Percentiles rank a stretch among this genome's conserved stretches.
Evolutionary conservation across 352 stramenopile genomes (phyloP).

Genomic region (Phytophthora citrophthora): DNA sequence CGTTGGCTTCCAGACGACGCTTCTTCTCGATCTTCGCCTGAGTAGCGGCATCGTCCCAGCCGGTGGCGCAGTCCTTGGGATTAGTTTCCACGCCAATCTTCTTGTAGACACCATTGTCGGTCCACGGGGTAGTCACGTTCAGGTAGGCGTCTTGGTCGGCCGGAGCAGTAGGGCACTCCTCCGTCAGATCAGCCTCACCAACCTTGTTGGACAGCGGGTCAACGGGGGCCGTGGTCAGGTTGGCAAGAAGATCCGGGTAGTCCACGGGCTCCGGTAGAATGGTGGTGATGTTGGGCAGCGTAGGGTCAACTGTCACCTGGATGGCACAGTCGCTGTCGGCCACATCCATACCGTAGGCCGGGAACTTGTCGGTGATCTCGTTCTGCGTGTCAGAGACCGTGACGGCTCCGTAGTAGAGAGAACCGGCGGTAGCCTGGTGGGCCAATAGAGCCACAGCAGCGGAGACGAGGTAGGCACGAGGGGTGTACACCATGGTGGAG

Average conservation of each 20-base stretch:
- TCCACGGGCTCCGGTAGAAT: constrained; percentile 25
- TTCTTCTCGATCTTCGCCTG: constrained; percentile 24
- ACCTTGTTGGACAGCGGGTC: constrained; percentile 20
- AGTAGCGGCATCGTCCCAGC: constrained; percentile 14
- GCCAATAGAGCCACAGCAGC: constrained; percentile 19
- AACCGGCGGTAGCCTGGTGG: constrained; percentile 22
- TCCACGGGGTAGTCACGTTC: background rate
- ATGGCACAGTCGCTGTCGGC: constrained; percentile 23
- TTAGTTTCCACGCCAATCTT: constrained; percentile 14
- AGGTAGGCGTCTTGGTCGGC: constrained; percentile 20
- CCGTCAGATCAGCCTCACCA: constrained; percentile 13
- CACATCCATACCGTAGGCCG: constrained; percentile 16
- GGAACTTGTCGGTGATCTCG: constrained; percentile 23
- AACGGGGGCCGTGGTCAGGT: constrained; percentile 16
- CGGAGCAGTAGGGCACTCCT: constrained; percentile 10
- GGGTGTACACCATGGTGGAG: constrained; percentile 32
- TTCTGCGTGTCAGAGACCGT: constrained; percentile 17
- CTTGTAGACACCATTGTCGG: background rate
- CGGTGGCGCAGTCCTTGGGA: constrained; percentile 32
- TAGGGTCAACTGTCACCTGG: constrained; percentile 26
- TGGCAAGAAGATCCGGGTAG: constrained; percentile 31
- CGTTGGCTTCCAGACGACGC: constrained; percentile 25
- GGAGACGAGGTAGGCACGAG: constrained; percentile 26
- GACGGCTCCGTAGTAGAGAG: constrained; percentile 23
- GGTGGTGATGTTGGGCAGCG: constrained; percentile 27